A percentile compares a stretch with the other conserved stretches of the same genome.
Evolutionary conservation across 2,329 filamentous ascomycete species (phyloP).

Genomic region (Neopestalotiopsis sp.): DNA sequence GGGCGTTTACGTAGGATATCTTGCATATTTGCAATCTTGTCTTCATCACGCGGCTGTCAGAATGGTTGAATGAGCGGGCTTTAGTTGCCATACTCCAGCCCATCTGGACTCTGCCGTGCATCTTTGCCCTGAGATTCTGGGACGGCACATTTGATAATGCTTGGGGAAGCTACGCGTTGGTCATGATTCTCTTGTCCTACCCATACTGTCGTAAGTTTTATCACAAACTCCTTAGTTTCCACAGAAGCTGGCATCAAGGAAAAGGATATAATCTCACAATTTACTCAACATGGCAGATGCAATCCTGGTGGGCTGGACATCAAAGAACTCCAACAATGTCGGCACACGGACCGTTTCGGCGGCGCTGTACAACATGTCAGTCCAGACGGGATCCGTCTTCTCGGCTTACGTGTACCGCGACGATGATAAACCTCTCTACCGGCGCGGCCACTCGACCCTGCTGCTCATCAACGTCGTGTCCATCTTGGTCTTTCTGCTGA

Average conservation of each 20-base stretch:
- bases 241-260: not conserved
- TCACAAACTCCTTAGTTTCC: not conserved
- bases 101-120: constrained; percentile 60
- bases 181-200: constrained; percentile 55
- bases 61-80: constrained; percentile 52
- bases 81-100: constrained; percentile 50
- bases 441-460: constrained; percentile 57
- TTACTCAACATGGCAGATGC: constrained; percentile 44
- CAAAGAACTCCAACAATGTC: constrained; percentile 64
- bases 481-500: constrained; percentile 53
- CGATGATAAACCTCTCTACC: constrained; percentile 59
- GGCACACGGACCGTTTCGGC: constrained; percentile 63
- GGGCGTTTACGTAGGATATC: constrained; percentile 37
- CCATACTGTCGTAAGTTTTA: constrained; percentile 53
- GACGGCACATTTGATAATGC: constrained; percentile 44
- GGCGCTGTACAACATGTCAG: constrained; percentile 59
- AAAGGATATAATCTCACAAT: not conserved
- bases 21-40: constrained; percentile 57
- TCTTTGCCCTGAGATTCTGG: constrained; percentile 55
- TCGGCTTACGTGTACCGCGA: constrained; percentile 54
- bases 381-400: constrained; percentile 41
- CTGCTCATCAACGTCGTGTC: constrained; percentile 55
- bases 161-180: constrained; percentile 57
- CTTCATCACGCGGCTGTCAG: constrained; percentile 54
- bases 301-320: constrained; percentile 63